Percentiles rank a stretch among this genome's conserved stretches.
Evolutionary conservation across 2,329 filamentous ascomycete genomes (phyloP).

Genomic region (Claviceps spartinae): DNA sequence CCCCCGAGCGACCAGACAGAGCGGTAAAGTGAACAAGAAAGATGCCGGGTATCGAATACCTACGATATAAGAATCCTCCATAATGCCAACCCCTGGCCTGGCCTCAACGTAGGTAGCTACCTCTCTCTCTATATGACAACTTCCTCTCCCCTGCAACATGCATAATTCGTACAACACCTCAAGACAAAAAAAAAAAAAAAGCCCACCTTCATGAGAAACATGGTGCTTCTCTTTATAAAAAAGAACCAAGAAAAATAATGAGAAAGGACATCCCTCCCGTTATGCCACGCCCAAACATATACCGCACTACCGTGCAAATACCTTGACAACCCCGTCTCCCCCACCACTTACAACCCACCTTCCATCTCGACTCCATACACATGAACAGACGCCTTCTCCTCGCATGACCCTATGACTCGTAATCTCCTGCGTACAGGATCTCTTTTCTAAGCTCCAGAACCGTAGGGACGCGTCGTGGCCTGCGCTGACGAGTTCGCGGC

Average conservation of each 20-base stretch:
- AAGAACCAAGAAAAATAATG: background rate
- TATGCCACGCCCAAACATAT: background rate
- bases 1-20: no score
- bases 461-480: constrained; percentile 91
- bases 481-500: constrained; percentile 84
- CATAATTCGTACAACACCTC: constrained; percentile 2
- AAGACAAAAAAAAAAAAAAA: background rate
- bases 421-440: constrained; percentile 89
- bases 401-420: constrained; percentile 88
- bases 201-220: no score
- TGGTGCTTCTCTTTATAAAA: no score
- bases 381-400: constrained; percentile 85
- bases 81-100: constrained; percentile 8
- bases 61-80: constrained; percentile 12
- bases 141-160: constrained; percentile 5
- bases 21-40: background rate
- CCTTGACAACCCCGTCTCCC: constrained; percentile 91
- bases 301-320: constrained; percentile 48
- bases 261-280: background rate
- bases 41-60: constrained; percentile 22
- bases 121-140: background rate
- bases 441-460: constrained; percentile 95
- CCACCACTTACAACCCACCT: constrained; percentile 89
- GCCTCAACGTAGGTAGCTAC: background rate
- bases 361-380: constrained; percentile 92